A percentile compares a stretch with the other conserved stretches of the same genome.
These are phyloP conservation scores for Aureobasidium sp. DNA, from an alignment of 2,329 filamentous ascomycete genomes.

Conservation along the genomic window DNA sequence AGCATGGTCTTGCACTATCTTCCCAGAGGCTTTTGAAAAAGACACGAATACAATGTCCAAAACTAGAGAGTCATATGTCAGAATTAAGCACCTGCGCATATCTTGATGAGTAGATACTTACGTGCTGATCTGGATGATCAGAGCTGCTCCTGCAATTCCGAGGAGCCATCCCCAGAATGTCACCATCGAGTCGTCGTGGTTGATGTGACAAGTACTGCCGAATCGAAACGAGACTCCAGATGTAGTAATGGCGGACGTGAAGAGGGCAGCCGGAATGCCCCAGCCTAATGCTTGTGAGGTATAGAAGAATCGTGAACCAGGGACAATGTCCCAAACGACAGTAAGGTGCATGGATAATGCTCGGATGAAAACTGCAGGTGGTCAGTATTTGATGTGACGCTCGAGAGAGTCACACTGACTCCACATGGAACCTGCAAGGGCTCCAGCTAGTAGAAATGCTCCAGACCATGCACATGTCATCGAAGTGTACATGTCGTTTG, in stretches of 20 bases:
- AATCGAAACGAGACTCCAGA: slow-evolving; percentile 95
- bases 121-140: slow-evolving; percentile 76
- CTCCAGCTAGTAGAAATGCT: slow-evolving; percentile 76
- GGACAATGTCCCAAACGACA: slow-evolving; percentile 93
- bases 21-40: slow-evolving; percentile 74
- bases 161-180: slow-evolving; percentile 89
- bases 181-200: slow-evolving; percentile 73
- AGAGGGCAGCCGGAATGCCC: slow-evolving; percentile 70
- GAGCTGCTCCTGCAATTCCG: slow-evolving; percentile 66
- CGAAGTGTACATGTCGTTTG: slow-evolving; percentile 81
- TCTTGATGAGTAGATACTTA: slow-evolving; percentile 45
- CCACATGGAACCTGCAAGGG: slow-evolving; percentile 81
- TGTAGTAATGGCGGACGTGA: slow-evolving; percentile 68
- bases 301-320: slow-evolving; percentile 86
- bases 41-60: slow-evolving; percentile 84
- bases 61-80: slow-evolving; percentile 25
- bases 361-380: slow-evolving; percentile 62
- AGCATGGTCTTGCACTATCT: slow-evolving; percentile 49
- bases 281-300: slow-evolving; percentile 73
- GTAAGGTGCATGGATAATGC: slow-evolving; percentile 90
- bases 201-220: slow-evolving; percentile 87
- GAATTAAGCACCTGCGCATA: background rate
- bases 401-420: slow-evolving; percentile 35
- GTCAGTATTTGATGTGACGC: background rate
- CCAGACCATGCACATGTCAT: slow-evolving; percentile 83